Evolutionary conservation across 768 basidiomycete genomes (phyloP).

Genomic region (Roridomyces roridus): DNA sequence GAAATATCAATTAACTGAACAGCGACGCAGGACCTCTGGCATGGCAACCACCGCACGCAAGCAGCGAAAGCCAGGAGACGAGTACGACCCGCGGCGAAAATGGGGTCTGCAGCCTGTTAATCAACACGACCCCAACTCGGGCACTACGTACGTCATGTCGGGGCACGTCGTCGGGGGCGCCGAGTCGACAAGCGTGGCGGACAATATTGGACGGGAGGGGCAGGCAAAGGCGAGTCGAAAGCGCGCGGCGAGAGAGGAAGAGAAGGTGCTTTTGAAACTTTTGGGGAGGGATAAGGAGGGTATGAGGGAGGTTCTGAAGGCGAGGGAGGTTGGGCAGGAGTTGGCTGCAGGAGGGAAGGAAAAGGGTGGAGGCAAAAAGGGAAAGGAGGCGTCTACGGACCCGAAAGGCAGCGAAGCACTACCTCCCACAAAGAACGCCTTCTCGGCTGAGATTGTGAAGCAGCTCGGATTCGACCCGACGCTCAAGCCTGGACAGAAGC

Average conservation of each 20-base stretch:
- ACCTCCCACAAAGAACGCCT: conserved; percentile 50
- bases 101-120: conserved; percentile 76
- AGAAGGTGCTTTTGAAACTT: conserved; percentile 63
- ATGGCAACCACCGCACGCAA: conserved; percentile 62
- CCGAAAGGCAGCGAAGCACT: conserved; percentile 24
- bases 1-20: background rate
- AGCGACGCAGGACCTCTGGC: conserved; percentile 67
- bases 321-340: conserved; percentile 58
- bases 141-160: conserved; percentile 79
- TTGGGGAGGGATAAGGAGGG: conserved; percentile 72
- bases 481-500: conserved; percentile 55
- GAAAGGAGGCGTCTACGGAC: conserved; percentile 20
- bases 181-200: conserved; percentile 58
- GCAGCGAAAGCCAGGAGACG: conserved; percentile 58
- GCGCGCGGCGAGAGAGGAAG: conserved; percentile 61
- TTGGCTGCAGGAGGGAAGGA: conserved; percentile 27
- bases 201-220: conserved; percentile 80
- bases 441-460: conserved; percentile 71
- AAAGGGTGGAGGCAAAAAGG: conserved; percentile 32
- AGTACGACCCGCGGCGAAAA: conserved; percentile 73
- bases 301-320: conserved; percentile 65
- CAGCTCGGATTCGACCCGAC: conserved; percentile 84
- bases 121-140: conserved; percentile 40
- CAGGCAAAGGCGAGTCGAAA: conserved; percentile 78
- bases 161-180: conserved; percentile 73